phyloP scores from a whole-genome alignment of 768 basidiomycete species.

The Pleurotus tuoliensis region DNA sequence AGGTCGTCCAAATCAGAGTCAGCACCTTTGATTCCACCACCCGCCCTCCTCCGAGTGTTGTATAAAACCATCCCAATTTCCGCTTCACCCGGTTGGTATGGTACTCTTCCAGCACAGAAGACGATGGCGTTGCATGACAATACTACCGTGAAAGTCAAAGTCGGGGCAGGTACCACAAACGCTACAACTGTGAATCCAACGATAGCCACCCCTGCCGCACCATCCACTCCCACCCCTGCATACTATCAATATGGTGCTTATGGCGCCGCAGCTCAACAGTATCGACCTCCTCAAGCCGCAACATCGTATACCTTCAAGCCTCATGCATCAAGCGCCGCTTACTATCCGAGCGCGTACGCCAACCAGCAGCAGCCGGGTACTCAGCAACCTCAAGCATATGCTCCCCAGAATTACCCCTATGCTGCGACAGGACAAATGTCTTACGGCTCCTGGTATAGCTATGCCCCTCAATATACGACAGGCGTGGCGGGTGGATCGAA shows the following conservation, averaged over 20 bases:
- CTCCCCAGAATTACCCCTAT: constrained; percentile 3
- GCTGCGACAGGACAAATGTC: constrained; percentile 9
- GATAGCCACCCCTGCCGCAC: constrained; percentile 26
- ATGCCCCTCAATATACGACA: constrained; percentile 6
- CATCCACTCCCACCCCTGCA: constrained; percentile 18
- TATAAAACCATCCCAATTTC: constrained; percentile 64
- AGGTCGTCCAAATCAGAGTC: constrained; percentile 36
- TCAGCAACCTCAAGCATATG: constrained; percentile 6
- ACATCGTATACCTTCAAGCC: constrained; percentile 13
- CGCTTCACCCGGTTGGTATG: constrained; percentile 66
- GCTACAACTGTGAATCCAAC: constrained; percentile 28
- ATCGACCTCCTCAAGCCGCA: constrained; percentile 7
- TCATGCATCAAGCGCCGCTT: constrained; percentile 1
- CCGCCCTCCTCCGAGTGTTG: constrained; percentile 63
- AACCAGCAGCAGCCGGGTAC: background rate
- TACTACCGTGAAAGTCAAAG: constrained; percentile 59
- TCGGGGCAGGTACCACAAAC: constrained; percentile 28
- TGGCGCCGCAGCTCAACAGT: constrained; percentile 8
- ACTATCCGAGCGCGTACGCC: constrained; percentile 9
- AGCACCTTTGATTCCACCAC: constrained; percentile 56
- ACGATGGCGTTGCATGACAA: constrained; percentile 69
- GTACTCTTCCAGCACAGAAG: constrained; percentile 59
- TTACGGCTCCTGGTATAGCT: constrained; percentile 14
- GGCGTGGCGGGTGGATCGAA: constrained; percentile 12
- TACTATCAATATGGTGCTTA: constrained; percentile 8